Conservation (phyloP, 2,329 filamentous ascomycete genomes). For the Cladorrhinum sp. region DNA sequence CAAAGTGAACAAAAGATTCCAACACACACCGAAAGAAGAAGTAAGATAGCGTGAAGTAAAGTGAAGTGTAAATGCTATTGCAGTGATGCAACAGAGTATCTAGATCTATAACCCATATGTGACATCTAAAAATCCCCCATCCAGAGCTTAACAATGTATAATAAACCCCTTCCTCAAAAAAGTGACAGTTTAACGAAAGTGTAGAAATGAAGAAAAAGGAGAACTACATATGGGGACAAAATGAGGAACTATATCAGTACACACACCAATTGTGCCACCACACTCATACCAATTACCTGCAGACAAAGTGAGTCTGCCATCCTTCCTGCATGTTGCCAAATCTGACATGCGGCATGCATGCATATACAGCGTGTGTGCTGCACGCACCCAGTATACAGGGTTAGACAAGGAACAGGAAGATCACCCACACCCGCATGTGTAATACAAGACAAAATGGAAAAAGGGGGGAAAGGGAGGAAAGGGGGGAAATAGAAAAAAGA, state of each 20-base stretch:
- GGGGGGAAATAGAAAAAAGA: neutral
- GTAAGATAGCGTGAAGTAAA: neutral
- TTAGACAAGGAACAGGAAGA: too few species aligned
- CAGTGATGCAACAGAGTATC: neutral
- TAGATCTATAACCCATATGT: neutral
- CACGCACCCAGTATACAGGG: too few species aligned
- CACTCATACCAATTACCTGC: neutral
- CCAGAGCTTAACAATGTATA: neutral
- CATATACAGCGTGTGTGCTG: too few species aligned
- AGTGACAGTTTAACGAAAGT: neutral
- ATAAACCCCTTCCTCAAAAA: neutral
- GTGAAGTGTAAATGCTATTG: neutral
- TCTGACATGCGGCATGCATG: too few species aligned
- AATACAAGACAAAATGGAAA: neutral
- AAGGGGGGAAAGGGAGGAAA: too few species aligned
- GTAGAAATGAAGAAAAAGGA: neutral
- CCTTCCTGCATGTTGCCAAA: too few species aligned
- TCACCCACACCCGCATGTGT: neutral
- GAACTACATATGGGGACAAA: too few species aligned
- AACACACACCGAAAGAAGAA: neutral
- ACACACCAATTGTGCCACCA: neutral
- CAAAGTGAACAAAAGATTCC: too few species aligned
- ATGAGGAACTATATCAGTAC: neutral
- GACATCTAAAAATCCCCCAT: neutral
- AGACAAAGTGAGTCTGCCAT: too few species aligned